These are phyloP conservation scores for Grosmannia serpens DNA, from an alignment of 2,329 filamentous ascomycete genomes.

Conservation along the genomic window DNA sequence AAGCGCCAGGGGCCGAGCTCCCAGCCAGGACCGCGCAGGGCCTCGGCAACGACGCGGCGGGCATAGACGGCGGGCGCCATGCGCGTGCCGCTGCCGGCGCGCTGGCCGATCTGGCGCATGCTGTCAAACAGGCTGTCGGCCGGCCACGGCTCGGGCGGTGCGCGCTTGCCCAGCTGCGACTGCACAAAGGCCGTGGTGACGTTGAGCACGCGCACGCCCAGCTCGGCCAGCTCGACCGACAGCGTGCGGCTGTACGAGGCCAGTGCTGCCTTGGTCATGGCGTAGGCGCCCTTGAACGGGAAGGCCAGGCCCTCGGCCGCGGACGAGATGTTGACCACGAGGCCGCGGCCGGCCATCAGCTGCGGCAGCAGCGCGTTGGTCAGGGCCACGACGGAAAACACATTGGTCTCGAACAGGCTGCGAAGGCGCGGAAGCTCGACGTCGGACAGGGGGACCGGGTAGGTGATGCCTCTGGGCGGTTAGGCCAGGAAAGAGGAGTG, in stretches of 20 bases:
- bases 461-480: conserved; percentile 16
- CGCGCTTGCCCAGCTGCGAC: conserved; percentile 36
- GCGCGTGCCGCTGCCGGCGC: conserved; percentile 13
- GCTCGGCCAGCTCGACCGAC: conserved; percentile 39
- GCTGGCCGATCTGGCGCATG: conserved; percentile 19
- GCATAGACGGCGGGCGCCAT: conserved; percentile 18
- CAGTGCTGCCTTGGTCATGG: conserved; percentile 42
- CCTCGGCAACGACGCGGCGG: conserved; percentile 6
- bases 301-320: conserved; percentile 38
- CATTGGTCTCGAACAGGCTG: conserved; percentile 43
- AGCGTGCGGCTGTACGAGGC: conserved; percentile 40
- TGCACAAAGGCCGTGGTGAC: conserved; percentile 33
- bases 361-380: conserved; percentile 35
- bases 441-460: conserved; percentile 39
- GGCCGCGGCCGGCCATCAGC: conserved; percentile 35
- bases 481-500: too few species aligned
- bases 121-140: conserved; percentile 32
- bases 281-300: conserved; percentile 39
- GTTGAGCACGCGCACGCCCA: conserved; percentile 42
- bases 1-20: conserved; percentile 9
- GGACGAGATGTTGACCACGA: conserved; percentile 45
- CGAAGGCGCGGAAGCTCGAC: conserved; percentile 38
- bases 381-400: conserved; percentile 44
- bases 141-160: conserved; percentile 31
- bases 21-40: conserved; percentile 7